Evolutionary conservation across 192 early-diverging fungal genomes (phyloP).

Genomic region (Linderina pennispora): DNA sequence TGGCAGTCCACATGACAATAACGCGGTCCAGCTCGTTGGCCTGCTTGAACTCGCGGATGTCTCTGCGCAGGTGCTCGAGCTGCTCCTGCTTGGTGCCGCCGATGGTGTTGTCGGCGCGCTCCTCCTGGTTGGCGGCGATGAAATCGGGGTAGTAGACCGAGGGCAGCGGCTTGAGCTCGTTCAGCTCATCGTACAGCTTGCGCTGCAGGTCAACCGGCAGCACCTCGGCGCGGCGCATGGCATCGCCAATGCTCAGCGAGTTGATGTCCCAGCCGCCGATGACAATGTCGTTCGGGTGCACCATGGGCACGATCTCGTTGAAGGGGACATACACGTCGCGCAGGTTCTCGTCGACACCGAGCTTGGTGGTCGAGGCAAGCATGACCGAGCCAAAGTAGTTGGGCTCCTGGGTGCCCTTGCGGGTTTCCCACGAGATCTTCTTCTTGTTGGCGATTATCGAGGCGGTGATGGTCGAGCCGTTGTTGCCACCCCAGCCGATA

Average conservation of each 20-base stretch:
- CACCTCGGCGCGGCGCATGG: slow-evolving; percentile 95
- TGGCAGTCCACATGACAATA: slow-evolving; percentile 98
- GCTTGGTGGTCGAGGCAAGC: slow-evolving; percentile 93
- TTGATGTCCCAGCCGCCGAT: slow-evolving; percentile 99
- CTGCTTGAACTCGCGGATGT: slow-evolving; percentile 95
- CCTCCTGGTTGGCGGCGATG: slow-evolving; percentile 97
- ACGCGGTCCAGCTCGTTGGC: slow-evolving; percentile 85
- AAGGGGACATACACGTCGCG: slow-evolving; percentile 93
- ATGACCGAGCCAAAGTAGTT: slow-evolving; percentile 98
- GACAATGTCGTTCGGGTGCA: slow-evolving; percentile 93
- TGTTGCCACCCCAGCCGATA: slow-evolving; percentile 99
- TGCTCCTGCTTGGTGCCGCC: slow-evolving; percentile 86
- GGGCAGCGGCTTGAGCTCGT: slow-evolving; percentile 77
- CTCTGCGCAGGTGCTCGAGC: slow-evolving; percentile 85
- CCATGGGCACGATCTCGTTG: slow-evolving; percentile 91
- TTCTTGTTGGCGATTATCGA: slow-evolving; percentile 92
- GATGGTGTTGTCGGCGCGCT: slow-evolving; percentile 92
- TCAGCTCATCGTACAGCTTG: slow-evolving; percentile 79
- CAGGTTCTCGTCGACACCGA: slow-evolving; percentile 78
- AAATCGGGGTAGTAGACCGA: slow-evolving; percentile 99
- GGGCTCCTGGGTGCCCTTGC: slow-evolving; percentile 82
- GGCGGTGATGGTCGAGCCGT: slow-evolving; percentile 95
- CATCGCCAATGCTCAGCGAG: slow-evolving; percentile 73
- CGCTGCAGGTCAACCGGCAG: slow-evolving; percentile 96
- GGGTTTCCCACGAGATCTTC: slow-evolving; percentile 87